Base-by-base conservation (phyloP, 2,329 filamentous ascomycete species). In the Graphiopsis chlorocephala region DNA sequence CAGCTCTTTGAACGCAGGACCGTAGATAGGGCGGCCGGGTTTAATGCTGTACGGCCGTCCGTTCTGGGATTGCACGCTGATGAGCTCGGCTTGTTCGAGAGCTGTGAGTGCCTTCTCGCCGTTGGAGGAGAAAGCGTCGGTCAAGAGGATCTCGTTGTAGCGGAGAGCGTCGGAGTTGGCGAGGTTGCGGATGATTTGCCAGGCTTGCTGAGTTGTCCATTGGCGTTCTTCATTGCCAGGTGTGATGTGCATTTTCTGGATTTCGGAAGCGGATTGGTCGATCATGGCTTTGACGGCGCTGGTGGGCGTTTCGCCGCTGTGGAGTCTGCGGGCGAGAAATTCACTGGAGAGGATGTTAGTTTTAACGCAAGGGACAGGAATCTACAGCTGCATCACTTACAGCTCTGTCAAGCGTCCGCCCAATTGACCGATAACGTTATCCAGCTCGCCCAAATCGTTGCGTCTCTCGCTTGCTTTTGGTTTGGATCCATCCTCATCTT, bases 351-450 rank as follows among this genome's bases (percentile, higher is more conserved):
- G 20, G 17, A 0, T 42, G 59, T 62, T 10, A 62, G 48, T 33
- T 3, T n/a, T 7, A 12, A 3, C 14, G 12, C 11, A 25, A 26
- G n/a, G 14, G 3, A 15, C 1, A n/a, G 35, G 2, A 15, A 12
- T 26, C 2, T 14, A 33, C 12, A 11, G 26, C 10, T 29, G 31
- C 31, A 23, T 31, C 35, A 62, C 60, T 23, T 12, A 62, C 60
- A 99, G 88, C 73, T 99, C 95, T 0, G 93, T 97, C n/a, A 99
- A 84, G 3, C 95, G 91, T 1, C 95, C 95, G 25, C 95, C 95
- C 1, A 99, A 84, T 0, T 88, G 85, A 29, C 88, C 85, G 68
- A 98, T 96, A 70, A 91, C 93, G 29, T 84, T 84, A 72, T 97
- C 93, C 1, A 99, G 84, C 67, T 93, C 91, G 0, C 78, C 76